Conservation (phyloP, 1,284 basidiomycete species). For the Meripilus lineatus region DNA sequence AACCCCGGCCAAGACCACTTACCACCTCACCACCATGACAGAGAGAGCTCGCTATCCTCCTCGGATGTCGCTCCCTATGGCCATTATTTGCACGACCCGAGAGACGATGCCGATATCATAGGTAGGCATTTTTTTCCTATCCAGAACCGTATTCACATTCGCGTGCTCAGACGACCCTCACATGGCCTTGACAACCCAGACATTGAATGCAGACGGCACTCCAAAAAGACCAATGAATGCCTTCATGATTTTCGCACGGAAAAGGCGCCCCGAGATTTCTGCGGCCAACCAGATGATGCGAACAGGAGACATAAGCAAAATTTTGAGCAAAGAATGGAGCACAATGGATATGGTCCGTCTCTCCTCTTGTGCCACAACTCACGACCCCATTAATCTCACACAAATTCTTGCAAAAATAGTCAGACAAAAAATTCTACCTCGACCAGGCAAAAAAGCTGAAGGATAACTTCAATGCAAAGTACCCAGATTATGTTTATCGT, state of each 20-base stretch:
- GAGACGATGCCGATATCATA: constrained; percentile 16
- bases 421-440: constrained; percentile 80
- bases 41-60: constrained; percentile 22
- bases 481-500: constrained; percentile 83
- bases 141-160: not conserved
- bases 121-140: constrained; percentile 11
- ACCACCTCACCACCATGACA: constrained; percentile 19
- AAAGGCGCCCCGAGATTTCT: constrained; percentile 72
- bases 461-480: constrained; percentile 78
- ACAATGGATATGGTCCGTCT: constrained; percentile 59
- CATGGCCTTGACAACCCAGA: constrained; percentile 61
- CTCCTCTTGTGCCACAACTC: constrained; percentile 8
- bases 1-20: constrained; percentile 16
- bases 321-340: constrained; percentile 77
- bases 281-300: constrained; percentile 80
- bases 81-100: constrained; percentile 13
- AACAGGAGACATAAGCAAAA: constrained; percentile 81
- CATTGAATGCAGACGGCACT: constrained; percentile 77
- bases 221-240: constrained; percentile 87
- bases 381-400: too few relatives aligned
- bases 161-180: constrained; percentile 40
- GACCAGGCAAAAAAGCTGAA: constrained; percentile 80
- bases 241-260: constrained; percentile 86
- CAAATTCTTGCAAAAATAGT: constrained; percentile 40
- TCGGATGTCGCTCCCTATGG: constrained; percentile 20